These are phyloP conservation scores for Aspergillus pseudotamarii DNA, from an alignment of 2,329 filamentous ascomycete species.

Conservation along the genomic window DNA sequence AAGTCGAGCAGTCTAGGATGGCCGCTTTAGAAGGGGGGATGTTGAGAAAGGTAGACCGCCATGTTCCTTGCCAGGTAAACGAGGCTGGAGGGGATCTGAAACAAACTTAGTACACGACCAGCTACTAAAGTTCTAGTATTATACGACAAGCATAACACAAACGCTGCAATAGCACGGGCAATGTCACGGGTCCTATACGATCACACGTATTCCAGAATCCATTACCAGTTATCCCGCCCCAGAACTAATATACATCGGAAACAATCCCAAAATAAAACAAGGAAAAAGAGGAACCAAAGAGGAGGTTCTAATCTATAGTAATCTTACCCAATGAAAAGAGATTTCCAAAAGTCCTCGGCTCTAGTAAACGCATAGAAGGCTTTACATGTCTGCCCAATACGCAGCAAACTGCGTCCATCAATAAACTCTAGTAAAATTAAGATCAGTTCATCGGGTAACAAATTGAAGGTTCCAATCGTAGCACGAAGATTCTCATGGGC, in stretches of 20 bases:
- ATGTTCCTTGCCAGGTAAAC: conserved; percentile 77
- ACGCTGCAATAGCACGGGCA: neutral
- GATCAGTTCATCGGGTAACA: conserved; percentile 79
- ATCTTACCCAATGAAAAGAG: conserved; percentile 80
- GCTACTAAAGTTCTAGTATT: conserved; percentile 11
- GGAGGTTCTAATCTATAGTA: conserved; percentile 2
- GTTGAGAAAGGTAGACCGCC: conserved; percentile 76
- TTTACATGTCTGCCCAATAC: conserved; percentile 76
- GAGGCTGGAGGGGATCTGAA: conserved; percentile 34
- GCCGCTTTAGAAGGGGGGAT: conserved; percentile 58
- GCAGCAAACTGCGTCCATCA: conserved; percentile 63
- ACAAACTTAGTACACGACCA: conserved; percentile 8
- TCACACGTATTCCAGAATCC: neutral
- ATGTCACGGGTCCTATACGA: neutral
- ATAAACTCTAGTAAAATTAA: conserved; percentile 75
- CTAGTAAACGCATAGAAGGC: conserved; percentile 83
- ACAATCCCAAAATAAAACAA: neutral
- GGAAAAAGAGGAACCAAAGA: neutral
- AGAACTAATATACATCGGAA: neutral
- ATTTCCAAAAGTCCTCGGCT: conserved; percentile 87
- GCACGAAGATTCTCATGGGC: conserved; percentile 67
- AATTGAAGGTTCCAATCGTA: conserved; percentile 65
- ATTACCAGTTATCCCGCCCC: neutral
- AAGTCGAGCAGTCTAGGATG: conserved; percentile 69
- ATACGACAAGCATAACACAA: neutral